Evolutionary conservation across 2,329 filamentous ascomycete genomes (phyloP), one percentile per base, ranked within the genome.

Genomic region (Hymenoscyphus infarciens): DNA sequence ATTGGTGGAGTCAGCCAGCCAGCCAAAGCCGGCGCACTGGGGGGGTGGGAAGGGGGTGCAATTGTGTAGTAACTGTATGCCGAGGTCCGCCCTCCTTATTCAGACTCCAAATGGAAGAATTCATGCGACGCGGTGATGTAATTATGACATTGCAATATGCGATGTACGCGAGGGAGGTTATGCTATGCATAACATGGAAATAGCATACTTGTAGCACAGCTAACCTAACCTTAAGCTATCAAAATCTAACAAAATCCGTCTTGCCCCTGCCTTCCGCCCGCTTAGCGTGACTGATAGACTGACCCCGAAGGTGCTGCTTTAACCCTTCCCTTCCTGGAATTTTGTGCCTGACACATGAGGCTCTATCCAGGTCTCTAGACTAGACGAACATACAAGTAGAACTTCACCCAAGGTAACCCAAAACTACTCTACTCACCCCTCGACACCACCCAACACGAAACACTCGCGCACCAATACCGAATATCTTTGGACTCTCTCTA

Each of bases 391-490:
- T n/a, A n/a, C n/a, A n/a, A n/a, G n/a, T 49, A 11, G 45, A 49
- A 49, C 45, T 49, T 49, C 45, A 49, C 22, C 25, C 45, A 49
- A 25, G 45, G 45, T 49, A 49, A 49, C 19, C 45, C 19, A 49
- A 49, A 49, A 49, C 45, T 13, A 49, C 45, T 49, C 27, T n/a
- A 29, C 16, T 27, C 3, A 31, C 53, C 25, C 25, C 53, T 55
- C 53, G 13, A 29, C 53, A 25, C 11, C 45, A 52, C 11, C 53
- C 53, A 55, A 31, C 53, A 29, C 53, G 53, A 55, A 55, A 19
- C 45, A 22, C 25, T 15, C 53, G 53, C 53, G 27, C 53, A 10
- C 53, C 25, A 29, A 55, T 13, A 31, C 31, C 53, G 53, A 55
- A 27, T 27, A 31, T 38, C 57, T 38, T 27, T 53, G 22, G 27